These are phyloP conservation scores for Pseudogymnoascus verrucosus DNA, from an alignment of 2,329 filamentous ascomycete species.

Conservation along the genomic window DNA sequence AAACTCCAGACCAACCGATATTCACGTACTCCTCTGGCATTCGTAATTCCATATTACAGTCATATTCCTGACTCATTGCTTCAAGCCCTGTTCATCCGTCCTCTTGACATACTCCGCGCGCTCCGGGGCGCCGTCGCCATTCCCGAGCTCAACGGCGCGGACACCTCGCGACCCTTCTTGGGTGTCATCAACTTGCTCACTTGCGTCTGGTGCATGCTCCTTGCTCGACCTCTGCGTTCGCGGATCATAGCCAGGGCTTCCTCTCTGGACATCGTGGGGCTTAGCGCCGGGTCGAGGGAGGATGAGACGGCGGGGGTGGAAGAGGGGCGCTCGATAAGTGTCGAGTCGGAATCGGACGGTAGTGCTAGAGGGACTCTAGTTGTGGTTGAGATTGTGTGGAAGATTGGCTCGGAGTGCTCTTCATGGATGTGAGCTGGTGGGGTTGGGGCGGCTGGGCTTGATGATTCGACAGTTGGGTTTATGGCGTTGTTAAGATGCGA, in stretches of 20 bases:
- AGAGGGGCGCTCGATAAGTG: slow-evolving; percentile 16
- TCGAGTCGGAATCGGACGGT: slow-evolving; percentile 22
- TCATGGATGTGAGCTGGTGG: background rate
- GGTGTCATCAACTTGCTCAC: slow-evolving; percentile 56
- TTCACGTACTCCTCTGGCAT: background rate
- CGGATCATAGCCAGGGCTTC: slow-evolving; percentile 69
- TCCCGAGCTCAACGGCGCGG: background rate
- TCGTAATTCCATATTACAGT: background rate
- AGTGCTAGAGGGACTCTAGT: slow-evolving; percentile 26
- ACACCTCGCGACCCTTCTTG: slow-evolving; percentile 30
- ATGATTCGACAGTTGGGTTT: background rate
- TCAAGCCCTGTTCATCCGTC: slow-evolving; percentile 1
- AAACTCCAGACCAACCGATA: background rate
- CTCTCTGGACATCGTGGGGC: slow-evolving; percentile 62
- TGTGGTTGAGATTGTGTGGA: slow-evolving; percentile 28
- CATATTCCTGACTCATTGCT: background rate
- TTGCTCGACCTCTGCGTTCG: slow-evolving; percentile 61
- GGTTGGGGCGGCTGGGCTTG: slow-evolving; percentile 26
- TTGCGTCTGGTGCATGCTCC: slow-evolving; percentile 41
- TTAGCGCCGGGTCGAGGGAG: slow-evolving; percentile 49
- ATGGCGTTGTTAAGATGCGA: background rate
- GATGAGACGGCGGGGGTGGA: slow-evolving; percentile 37
- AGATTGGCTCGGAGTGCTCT: slow-evolving; percentile 17
- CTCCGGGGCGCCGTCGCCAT: background rate
- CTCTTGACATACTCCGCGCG: background rate